Conservation (phyloP, 208 protist species). For the Leishmania amazonensis region DNA sequence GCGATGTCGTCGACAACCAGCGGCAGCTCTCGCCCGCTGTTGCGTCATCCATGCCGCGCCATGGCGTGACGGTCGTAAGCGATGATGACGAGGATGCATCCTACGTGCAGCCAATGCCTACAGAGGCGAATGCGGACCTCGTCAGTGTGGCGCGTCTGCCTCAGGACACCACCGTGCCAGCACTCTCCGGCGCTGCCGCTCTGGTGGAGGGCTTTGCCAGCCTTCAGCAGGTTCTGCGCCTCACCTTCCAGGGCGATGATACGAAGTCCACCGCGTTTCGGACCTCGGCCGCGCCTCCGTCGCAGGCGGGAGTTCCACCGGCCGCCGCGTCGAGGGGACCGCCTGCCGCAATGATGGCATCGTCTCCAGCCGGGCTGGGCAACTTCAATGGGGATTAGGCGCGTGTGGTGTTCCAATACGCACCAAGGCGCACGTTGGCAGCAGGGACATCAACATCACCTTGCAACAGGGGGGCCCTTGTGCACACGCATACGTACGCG, state of each 20-base stretch:
- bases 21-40: not conserved
- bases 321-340: not conserved
- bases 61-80: not conserved
- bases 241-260: conserved; percentile 21
- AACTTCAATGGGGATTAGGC: conserved; percentile 2
- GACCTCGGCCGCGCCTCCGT: conserved; percentile 3
- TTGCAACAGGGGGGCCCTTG: not conserved
- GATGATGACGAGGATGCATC: conserved; percentile 35
- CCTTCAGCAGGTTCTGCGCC: conserved; percentile 31
- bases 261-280: not conserved
- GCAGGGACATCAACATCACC: not conserved
- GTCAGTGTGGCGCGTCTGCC: conserved; percentile 16
- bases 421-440: not conserved
- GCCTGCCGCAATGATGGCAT: too few relatives aligned
- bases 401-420: not conserved
- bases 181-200: conserved; percentile 24
- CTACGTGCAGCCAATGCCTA: conserved; percentile 41
- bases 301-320: not conserved
- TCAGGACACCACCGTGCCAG: conserved; percentile 9
- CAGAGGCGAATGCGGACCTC: conserved; percentile 29
- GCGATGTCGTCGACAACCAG: not conserved
- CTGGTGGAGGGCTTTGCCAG: conserved; percentile 41
- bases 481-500: not conserved
- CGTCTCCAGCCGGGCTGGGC: not conserved
- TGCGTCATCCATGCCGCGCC: not conserved